Percentiles rank a stretch among this genome's conserved stretches.
These are phyloP conservation scores for Passiflora organensis DNA, from an alignment of 345 rosid genomes.

Conservation along the genomic window DNA sequence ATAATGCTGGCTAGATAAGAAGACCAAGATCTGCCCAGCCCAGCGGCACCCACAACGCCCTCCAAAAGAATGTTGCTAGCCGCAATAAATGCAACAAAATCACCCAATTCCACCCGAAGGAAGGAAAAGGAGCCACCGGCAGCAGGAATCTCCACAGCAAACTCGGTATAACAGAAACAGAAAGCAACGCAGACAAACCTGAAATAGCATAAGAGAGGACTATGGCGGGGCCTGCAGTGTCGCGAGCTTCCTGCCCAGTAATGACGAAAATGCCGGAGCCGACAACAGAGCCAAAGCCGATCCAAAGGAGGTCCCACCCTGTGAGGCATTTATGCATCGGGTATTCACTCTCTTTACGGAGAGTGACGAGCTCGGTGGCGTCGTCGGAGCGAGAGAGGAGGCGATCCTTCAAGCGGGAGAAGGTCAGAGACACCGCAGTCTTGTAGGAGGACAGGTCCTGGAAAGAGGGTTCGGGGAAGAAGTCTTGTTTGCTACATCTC, in stretches of 20 bases:
- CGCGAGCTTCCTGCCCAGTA: slow-evolving; percentile 81
- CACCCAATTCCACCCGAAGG: slow-evolving; percentile 80
- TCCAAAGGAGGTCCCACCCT: slow-evolving; percentile 99
- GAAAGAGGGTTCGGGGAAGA: slow-evolving; percentile 81
- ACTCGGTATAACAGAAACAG: slow-evolving; percentile 84
- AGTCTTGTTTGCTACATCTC: slow-evolving; percentile 78
- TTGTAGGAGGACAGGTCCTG: slow-evolving; percentile 51
- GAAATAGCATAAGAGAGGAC: slow-evolving; percentile 72
- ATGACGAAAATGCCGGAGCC: slow-evolving; percentile 91
- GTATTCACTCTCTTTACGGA: slow-evolving; percentile 59
- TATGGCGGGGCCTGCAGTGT: slow-evolving; percentile 68
- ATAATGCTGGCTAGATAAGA: slow-evolving; percentile 85
- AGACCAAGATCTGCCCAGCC: slow-evolving; percentile 83
- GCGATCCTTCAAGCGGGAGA: slow-evolving; percentile 72
- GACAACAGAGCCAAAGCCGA: slow-evolving; percentile 84
- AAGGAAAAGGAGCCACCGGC: slow-evolving; percentile 90
- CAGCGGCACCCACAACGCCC: slow-evolving; percentile 82
- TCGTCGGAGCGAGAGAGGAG: slow-evolving; percentile 71
- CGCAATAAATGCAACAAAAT: slow-evolving; percentile 74
- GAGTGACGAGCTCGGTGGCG: slow-evolving; percentile 57
- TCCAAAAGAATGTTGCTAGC: slow-evolving; percentile 85
- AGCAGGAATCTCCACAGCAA: slow-evolving; percentile 76
- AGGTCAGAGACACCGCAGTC: slow-evolving; percentile 57
- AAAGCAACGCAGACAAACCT: slow-evolving; percentile 74
- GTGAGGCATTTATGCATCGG: slow-evolving; percentile 73